Percentiles rank a stretch among this genome's conserved stretches.
Evolutionary conservation across 2,329 filamentous ascomycete species (phyloP).

Genomic region (Pestalotiopsis sp.): DNA sequence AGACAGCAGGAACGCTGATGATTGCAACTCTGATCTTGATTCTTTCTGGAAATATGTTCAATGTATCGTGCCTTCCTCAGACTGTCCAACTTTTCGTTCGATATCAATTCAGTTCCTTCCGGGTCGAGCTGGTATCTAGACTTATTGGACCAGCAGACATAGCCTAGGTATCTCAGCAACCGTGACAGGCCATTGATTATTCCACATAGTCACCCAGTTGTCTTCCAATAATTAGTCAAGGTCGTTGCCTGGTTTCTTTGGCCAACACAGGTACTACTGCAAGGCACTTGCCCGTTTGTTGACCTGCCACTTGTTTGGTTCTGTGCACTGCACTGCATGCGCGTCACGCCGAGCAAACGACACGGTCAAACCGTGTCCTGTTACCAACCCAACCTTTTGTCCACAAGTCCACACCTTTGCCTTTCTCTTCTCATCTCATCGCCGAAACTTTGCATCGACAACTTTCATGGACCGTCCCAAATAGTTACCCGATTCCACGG

Average conservation of each 20-base stretch:
- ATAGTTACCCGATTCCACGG: too few species aligned
- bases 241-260: background rate
- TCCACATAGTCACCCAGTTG: background rate
- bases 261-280: background rate
- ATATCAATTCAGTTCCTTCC: too few species aligned
- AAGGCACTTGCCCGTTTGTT: background rate
- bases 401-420: background rate
- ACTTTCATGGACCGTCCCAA: background rate
- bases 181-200: background rate
- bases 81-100: too few species aligned
- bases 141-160: too few species aligned
- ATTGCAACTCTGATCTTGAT: too few species aligned
- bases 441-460: too few species aligned
- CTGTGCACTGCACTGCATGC: background rate
- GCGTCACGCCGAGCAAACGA: background rate
- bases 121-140: too few species aligned
- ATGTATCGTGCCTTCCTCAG: too few species aligned
- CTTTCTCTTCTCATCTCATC: background rate
- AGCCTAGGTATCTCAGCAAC: too few species aligned
- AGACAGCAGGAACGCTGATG: too few species aligned
- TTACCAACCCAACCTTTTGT: background rate
- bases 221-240: background rate
- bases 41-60: too few species aligned
- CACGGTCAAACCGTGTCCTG: background rate
- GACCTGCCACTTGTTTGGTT: background rate